Evolutionary conservation across 2,329 filamentous ascomycete species (phyloP).

Genomic region (Beauveria scarabaeidicola): DNA sequence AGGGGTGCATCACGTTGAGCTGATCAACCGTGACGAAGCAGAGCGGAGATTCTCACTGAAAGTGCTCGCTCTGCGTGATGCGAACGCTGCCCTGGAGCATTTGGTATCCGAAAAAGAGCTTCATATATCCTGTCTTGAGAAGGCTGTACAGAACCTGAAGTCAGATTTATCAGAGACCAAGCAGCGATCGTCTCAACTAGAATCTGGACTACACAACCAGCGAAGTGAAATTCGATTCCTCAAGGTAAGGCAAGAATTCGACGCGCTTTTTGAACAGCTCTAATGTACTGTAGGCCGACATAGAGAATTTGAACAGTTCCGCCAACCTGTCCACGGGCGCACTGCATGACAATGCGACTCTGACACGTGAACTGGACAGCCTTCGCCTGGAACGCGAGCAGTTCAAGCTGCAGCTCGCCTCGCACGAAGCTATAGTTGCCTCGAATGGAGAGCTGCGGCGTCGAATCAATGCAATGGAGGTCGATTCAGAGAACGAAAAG

Average conservation of each 20-base stretch:
- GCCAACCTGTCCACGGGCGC: constrained; percentile 63
- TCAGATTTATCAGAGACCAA: constrained; percentile 35
- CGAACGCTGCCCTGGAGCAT: constrained; percentile 46
- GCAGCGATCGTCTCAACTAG: constrained; percentile 35
- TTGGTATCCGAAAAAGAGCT: not conserved
- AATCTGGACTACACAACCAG: constrained; percentile 40
- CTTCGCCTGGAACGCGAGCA: constrained; percentile 50
- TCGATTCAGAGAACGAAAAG: constrained; percentile 74
- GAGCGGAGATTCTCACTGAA: constrained; percentile 61
- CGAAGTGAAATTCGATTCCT: constrained; percentile 38
- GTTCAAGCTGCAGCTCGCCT: constrained; percentile 43
- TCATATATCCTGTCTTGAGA: not conserved
- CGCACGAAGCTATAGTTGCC: constrained; percentile 59
- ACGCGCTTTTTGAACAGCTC: not conserved
- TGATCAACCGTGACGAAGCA: constrained; percentile 67
- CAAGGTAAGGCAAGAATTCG: constrained; percentile 28
- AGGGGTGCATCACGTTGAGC: constrained; percentile 54
- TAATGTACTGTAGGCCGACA: constrained; percentile 49
- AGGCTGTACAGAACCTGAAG: constrained; percentile 16
- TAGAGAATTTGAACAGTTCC: constrained; percentile 58
- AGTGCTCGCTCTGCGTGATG: constrained; percentile 62
- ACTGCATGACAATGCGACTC: constrained; percentile 48
- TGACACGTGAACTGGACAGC: constrained; percentile 42
- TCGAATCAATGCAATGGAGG: constrained; percentile 67
- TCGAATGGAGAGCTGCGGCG: constrained; percentile 76